Evolutionary conservation across 495 filamentous ascomycete genomes (phyloP), one percentile per base, ranked within the genome.

Genomic region (Xylaria castorea): DNA sequence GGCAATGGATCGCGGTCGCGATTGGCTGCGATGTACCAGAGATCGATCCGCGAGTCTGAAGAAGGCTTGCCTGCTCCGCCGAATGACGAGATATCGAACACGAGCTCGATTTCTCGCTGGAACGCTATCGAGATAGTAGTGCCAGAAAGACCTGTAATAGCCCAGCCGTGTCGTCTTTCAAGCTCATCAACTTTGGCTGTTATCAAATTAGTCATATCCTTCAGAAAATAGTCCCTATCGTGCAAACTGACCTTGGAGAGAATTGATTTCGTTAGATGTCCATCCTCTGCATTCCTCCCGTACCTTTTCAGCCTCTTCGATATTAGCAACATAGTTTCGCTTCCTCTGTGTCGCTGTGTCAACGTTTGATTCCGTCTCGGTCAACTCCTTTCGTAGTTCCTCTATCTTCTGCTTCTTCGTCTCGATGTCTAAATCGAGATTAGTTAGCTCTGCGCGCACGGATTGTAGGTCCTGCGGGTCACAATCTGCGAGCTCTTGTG

Each of bases 211-310:
- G 71, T 64, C 53, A 60, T 20, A 64, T 34, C 51, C 8, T 12
- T 30, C 25, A 64, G 66, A 44, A 38, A 38, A 58, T 0, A 71
- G 32, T n/a, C 20, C 1, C 6, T 48, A 60, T 18, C 40, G 34
- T 50, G 34, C 5, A 66, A 20, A 75, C 86, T 76, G 82, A 93
- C 92, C 87, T 85, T 95, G 93, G 9, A 95, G 83, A 32, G 85
- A 85, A 66, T 81, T 85, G 68, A 98, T 91, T 78, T 98, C 96
- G 22, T 84, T 87, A 38, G 90, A 87, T 71, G 90, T 96, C 92
- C 94, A 97, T 27, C 96, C 94, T 22, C 94, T 89, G 79, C 92
- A 97, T 75, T 96, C 91, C 79, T 97, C 93, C 73, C 91, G 89
- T 46, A 97, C 84, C 69, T 90, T 91, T 76, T 98, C 94, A 0